phyloP scores from a whole-genome alignment of 2,329 filamentous ascomycete genomes.

The Thelonectria blattea region DNA sequence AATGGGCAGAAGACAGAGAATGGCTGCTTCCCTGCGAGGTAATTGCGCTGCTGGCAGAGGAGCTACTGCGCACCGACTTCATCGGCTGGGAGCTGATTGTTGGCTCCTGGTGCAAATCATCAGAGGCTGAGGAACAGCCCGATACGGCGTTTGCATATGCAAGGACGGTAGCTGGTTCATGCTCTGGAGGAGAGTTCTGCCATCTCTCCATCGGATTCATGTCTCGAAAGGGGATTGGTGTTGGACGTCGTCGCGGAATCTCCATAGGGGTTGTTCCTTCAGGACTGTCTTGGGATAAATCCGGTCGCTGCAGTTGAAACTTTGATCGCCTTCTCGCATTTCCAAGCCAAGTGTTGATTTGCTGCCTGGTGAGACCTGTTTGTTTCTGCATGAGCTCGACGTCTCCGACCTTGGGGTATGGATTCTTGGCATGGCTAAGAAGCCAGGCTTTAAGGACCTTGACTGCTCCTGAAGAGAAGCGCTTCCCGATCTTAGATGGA shows the following conservation, averaged over 20 bases:
- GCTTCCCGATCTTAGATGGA: slow-evolving; percentile 27
- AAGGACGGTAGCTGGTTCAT: slow-evolving; percentile 35
- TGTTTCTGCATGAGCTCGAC: slow-evolving; percentile 72
- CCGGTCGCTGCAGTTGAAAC: slow-evolving; percentile 68
- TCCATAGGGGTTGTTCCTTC: slow-evolving; percentile 50
- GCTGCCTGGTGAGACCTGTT: slow-evolving; percentile 76
- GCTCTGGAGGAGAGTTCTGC: slow-evolving; percentile 34
- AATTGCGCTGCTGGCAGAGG: slow-evolving; percentile 59
- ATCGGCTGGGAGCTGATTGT: neutral
- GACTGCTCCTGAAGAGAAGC: slow-evolving; percentile 29
- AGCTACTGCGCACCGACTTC: slow-evolving; percentile 33
- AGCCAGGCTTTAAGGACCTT: slow-evolving; percentile 31
- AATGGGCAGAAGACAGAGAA: slow-evolving; percentile 52
- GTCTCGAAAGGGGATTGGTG: slow-evolving; percentile 39
- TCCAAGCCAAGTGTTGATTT: slow-evolving; percentile 86
- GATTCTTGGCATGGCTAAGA: slow-evolving; percentile 57
- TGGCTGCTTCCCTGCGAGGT: slow-evolving; percentile 60
- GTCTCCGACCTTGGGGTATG: slow-evolving; percentile 84
- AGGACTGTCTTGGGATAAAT: neutral
- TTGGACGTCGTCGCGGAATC: slow-evolving; percentile 52
- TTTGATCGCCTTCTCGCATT: slow-evolving; percentile 82
- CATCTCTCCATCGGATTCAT: slow-evolving; percentile 35
- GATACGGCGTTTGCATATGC: slow-evolving; percentile 34
- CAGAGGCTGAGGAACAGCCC: neutral
- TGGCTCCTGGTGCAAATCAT: neutral